Conservation (phyloP, 331 rosid genomes). For the Dryas integrifolia region DNA sequence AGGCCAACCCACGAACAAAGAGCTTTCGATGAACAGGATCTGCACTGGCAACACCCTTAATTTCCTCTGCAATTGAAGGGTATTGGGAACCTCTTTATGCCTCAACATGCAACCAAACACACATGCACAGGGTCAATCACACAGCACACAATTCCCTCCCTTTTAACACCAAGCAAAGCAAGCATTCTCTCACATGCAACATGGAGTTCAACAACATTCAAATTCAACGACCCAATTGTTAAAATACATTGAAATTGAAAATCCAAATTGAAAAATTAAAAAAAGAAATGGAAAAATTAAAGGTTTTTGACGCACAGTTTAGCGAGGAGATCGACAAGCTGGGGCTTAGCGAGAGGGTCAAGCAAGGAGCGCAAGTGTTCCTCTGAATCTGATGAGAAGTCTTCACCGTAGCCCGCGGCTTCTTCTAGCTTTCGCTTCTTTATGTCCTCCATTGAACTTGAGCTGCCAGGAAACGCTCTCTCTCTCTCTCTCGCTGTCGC, state of each 20-base stretch:
- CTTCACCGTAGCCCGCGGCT: slow-evolving; percentile 23
- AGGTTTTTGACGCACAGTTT: slow-evolving; percentile 47
- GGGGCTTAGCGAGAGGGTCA: slow-evolving; percentile 71
- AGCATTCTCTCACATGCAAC: slow-evolving; percentile 30
- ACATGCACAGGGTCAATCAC: slow-evolving; percentile 74
- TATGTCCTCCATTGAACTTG: slow-evolving; percentile 51
- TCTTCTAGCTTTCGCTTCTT: slow-evolving; percentile 75
- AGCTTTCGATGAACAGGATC: slow-evolving; percentile 84
- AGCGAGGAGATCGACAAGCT: slow-evolving; percentile 73
- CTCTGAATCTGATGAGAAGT: slow-evolving; percentile 32
- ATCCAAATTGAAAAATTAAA: neutral
- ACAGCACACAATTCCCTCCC: slow-evolving; percentile 48
- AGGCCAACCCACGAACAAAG: slow-evolving; percentile 88
- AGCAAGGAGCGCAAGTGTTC: slow-evolving; percentile 62
- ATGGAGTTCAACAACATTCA: slow-evolving; percentile 7
- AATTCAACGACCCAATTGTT: neutral
- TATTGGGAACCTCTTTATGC: slow-evolving; percentile 85
- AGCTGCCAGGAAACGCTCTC: neutral
- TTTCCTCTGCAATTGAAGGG: slow-evolving; percentile 82
- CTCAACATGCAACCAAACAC: slow-evolving; percentile 92
- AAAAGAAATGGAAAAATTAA: neutral
- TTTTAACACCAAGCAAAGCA: slow-evolving; percentile 36
- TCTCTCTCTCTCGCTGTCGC: neutral
- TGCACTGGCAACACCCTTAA: slow-evolving; percentile 70
- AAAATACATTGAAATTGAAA: neutral